These are phyloP conservation scores for Aspergillus fischeri DNA, from an alignment of 2,329 filamentous ascomycete genomes.

Conservation along the genomic window DNA sequence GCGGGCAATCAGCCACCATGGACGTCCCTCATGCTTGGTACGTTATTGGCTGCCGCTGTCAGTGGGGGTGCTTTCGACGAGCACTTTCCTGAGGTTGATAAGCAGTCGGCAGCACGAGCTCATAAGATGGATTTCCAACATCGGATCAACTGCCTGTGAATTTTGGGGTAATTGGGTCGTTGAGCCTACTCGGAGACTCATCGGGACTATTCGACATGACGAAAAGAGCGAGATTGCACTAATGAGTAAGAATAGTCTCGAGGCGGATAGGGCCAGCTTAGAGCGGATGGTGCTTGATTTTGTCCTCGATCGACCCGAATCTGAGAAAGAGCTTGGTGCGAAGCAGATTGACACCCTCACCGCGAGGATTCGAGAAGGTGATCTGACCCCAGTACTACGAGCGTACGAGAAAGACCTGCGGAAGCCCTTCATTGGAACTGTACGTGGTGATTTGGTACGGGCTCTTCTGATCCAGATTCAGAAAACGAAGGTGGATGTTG, in stretches of 20 bases:
- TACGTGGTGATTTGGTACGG: slow-evolving; percentile 81
- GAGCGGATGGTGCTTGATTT: slow-evolving; percentile 99
- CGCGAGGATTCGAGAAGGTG: slow-evolving; percentile 79
- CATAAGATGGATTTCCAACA: slow-evolving; percentile 70
- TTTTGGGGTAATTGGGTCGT: slow-evolving; percentile 98
- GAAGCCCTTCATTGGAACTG: slow-evolving; percentile 73
- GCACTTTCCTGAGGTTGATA: slow-evolving; percentile 76
- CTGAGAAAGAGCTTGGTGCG: slow-evolving; percentile 51
- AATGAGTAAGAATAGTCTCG: slow-evolving; percentile 89
- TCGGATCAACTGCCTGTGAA: slow-evolving; percentile 74
- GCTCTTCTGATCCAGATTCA: slow-evolving; percentile 94
- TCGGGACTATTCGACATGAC: slow-evolving; percentile 91
- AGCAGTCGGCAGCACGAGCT: slow-evolving; percentile 73
- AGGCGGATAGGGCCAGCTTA: slow-evolving; percentile 83
- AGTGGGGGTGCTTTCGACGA: slow-evolving; percentile 72
- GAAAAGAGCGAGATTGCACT: slow-evolving; percentile 90
- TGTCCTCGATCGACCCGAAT: slow-evolving; percentile 71
- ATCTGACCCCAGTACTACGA: slow-evolving; percentile 83
- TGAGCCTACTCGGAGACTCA: slow-evolving; percentile 74
- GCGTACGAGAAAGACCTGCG: slow-evolving; percentile 89
- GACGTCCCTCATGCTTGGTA: slow-evolving; percentile 68
- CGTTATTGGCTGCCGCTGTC: slow-evolving; percentile 85
- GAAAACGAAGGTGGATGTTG: slow-evolving; percentile 97
- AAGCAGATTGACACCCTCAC: slow-evolving; percentile 70
- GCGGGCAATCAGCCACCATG: slow-evolving; percentile 59